Evolutionary conservation across 164 flowering plant genomes (phyloP).

Genomic region (Stephania yunnanensis): DNA sequence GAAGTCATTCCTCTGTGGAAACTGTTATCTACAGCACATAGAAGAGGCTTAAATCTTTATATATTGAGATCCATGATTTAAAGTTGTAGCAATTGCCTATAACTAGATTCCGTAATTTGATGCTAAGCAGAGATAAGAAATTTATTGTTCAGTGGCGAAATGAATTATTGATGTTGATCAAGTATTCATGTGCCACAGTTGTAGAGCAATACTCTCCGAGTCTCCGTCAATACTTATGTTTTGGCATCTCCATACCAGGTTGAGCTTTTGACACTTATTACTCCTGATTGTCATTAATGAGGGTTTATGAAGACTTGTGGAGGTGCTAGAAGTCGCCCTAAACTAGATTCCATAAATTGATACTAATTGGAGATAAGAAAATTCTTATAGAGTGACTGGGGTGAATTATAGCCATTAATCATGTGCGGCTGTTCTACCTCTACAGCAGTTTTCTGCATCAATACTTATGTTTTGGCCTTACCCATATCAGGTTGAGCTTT

Average conservation of each 20-base stretch:
- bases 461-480: not conserved
- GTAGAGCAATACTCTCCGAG: not conserved
- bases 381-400: too few species aligned
- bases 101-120: not conserved
- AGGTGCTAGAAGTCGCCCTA: too few species aligned
- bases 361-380: too few species aligned
- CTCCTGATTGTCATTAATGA: not conserved
- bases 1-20: not conserved
- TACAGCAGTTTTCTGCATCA: not conserved
- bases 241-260: not conserved
- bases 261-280: not conserved
- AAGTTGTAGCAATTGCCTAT: not conserved
- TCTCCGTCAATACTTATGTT: not conserved
- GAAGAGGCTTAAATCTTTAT: not conserved
- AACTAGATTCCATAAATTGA: too few species aligned
- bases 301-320: not conserved
- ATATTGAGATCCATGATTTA: not conserved
- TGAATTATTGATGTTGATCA: too few species aligned
- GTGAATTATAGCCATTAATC: too few species aligned
- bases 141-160: too few species aligned
- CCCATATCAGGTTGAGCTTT: not conserved
- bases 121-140: too few species aligned
- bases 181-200: too few species aligned
- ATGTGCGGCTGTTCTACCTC: not conserved
- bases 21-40: not conserved